Base-by-base conservation (phyloP, 192 early-diverging fungal species). In the Hyaloraphidium curvatum region DNA sequence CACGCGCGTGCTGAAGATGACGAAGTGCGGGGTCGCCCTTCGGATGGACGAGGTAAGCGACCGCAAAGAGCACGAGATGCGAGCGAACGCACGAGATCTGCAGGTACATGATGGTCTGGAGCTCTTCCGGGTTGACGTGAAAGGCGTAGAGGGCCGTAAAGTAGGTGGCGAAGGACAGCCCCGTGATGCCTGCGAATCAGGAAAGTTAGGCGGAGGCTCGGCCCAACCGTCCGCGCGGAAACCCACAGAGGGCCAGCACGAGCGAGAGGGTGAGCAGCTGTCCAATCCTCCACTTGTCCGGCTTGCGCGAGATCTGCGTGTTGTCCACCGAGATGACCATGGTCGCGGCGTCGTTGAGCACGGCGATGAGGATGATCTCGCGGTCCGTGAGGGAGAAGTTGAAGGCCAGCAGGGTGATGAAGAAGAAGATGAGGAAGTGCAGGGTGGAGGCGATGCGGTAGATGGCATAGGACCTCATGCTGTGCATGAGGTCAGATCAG, bases 401-500 rank as follows among this genome's bases (percentile, higher is more conserved):
- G 59, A 77, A 77, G 3, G 74, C 78, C 53, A 90, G 67, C 35
- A 85, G 84, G 30, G 89, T 77, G 62, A 84, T 78, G 67, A 94
- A 94, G 75, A 94, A 90, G 77, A 91, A 94, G 51, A 94, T 67
- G 72, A 94, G 67, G 60, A 94, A 94, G 66, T 94, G 91, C 52
- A 94, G 79, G 19, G 87, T 95, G 2, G 89, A 92, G 16, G 87
- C 87, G 58, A 95, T 95, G 70, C 91, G 84, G 68, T 94, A 89
- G 30, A 94, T 60, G 41, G 55, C 23, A 21, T 35, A 40, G 5
- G 39, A 55, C 27, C 52, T 48, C 52, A 58, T 52, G 57, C 29
- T n/a, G n/a, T n/a, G n/a, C n/a, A n/a, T n/a, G n/a, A n/a, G n/a
- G n/a, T n/a, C n/a, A n/a, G n/a, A n/a, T n/a, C n/a, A n/a, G n/a